These are phyloP conservation scores for Neobulgaria alba DNA, from an alignment of 2,329 filamentous ascomycete species.

Conservation along the genomic window DNA sequence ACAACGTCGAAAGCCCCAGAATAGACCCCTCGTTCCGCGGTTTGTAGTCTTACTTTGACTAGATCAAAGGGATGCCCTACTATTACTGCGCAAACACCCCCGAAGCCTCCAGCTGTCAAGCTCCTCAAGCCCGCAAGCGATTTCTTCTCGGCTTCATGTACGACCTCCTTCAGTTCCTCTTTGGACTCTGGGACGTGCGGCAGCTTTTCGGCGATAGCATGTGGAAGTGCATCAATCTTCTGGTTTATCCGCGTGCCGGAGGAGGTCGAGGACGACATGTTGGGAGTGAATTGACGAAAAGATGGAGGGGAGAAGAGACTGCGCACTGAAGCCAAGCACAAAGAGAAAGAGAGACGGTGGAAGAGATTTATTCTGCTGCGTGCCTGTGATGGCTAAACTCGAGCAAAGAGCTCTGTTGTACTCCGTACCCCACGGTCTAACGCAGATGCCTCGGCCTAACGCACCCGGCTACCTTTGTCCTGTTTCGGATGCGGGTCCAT, in stretches of 20 bases:
- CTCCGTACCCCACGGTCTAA: too few species aligned
- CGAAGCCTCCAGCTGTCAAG: slow-evolving; percentile 81
- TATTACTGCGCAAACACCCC: slow-evolving; percentile 86
- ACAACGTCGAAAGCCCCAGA: slow-evolving; percentile 86
- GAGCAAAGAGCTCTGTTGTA: too few species aligned
- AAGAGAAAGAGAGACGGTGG: too few species aligned
- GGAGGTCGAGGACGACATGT: background rate
- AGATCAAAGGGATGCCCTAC: slow-evolving; percentile 96
- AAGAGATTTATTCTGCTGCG: too few species aligned
- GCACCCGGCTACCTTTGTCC: too few species aligned
- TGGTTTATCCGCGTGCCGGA: background rate
- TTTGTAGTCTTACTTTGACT: slow-evolving; percentile 96
- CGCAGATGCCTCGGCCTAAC: too few species aligned
- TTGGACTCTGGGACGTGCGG: background rate
- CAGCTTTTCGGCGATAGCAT: background rate
- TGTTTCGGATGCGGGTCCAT: too few species aligned
- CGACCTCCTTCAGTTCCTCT: background rate
- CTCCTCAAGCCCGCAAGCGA: slow-evolving; percentile 62
- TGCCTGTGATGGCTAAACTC: too few species aligned
- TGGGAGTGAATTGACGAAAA: background rate
- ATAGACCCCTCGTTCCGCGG: slow-evolving; percentile 89
- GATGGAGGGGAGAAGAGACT: background rate
- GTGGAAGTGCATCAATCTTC: background rate
- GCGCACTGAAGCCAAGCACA: too few species aligned
- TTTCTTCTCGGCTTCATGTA: slow-evolving; percentile 20